Base-by-base conservation (phyloP, 305 asterid genomes). In the Coffea humblotiana region DNA sequence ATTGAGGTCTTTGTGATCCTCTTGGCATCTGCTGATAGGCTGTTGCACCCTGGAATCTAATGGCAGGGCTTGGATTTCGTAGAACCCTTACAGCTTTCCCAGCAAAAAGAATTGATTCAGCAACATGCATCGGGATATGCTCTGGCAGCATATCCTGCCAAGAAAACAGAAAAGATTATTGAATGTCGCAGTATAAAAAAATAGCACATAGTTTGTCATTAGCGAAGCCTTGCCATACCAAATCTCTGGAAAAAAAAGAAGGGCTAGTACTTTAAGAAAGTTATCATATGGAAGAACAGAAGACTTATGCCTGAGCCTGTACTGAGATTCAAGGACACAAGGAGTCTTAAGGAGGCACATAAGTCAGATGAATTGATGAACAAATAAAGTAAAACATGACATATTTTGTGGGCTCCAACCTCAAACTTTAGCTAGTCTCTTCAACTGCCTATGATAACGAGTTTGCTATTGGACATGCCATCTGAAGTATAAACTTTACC, bases 81-180 rank as follows among this genome's bases (percentile, higher is more conserved):
- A 96, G 98, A 87, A 94, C 92, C 85, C 98, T 84, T 81, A 96
- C 82, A 82, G 99, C 99, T 91, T 96, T 96, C 80, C 99, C 99
- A 86, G 98, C 92, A 89, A 96, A 96, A 74, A 92, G 90, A 80
- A 96, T 83, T 35, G 99, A 93, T 86, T 96, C 98, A 60, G 97
- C 98, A 79, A 92, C 82, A 49, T 87, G 86, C 96, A 93, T 84
- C 25, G 98, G 84, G 43, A 94, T 91, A 87, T 96, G 92, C 81
- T 96, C 98, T 19, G 99, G 99, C 87, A 94, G 93, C 99, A 93
- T 94, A 83, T 94, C 99, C 99, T 94, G 95, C 81, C 82, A 84
- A 71, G 69, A 71, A 27, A 79, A 79, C 70, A 81, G 79, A 76
- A 79, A 69, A 60, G 52, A 13, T 16, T 51, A 8, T 64, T 52